phyloP scores from a whole-genome alignment of 2,329 filamentous ascomycete genomes.

The Sporothrix phasma region DNA sequence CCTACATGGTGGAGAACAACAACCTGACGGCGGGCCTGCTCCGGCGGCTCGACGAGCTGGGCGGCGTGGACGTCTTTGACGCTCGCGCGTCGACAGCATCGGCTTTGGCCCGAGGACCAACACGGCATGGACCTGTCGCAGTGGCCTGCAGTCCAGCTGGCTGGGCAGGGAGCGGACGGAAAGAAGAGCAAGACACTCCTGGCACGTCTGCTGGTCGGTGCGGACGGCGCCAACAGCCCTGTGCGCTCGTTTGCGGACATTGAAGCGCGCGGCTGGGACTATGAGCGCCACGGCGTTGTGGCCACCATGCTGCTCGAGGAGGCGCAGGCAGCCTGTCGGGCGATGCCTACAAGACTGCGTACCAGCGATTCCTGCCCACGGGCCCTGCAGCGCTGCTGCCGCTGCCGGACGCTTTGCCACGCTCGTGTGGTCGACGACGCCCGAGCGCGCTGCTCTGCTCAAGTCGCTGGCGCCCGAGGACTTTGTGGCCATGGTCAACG shows the following conservation, averaged over 20 bases:
- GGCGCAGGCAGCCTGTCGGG: constrained; percentile 34
- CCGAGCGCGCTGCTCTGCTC: constrained; percentile 64
- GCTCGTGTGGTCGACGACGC: constrained; percentile 90
- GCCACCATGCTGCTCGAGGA: constrained; percentile 69
- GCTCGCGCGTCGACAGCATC: constrained; percentile 71
- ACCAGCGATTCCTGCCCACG: constrained; percentile 88
- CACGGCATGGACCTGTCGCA: constrained; percentile 61
- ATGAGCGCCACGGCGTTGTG: constrained; percentile 80
- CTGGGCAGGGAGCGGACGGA: not conserved
- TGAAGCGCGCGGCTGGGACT: constrained; percentile 82
- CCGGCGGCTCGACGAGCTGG: constrained; percentile 58
- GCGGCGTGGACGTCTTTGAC: constrained; percentile 61
- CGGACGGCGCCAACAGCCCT: constrained; percentile 89
- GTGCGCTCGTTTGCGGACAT: constrained; percentile 86
- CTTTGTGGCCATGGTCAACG: constrained; percentile 83
- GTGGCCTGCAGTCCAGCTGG: constrained; percentile 80
- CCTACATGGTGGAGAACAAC: constrained; percentile 92
- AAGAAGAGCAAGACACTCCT: constrained; percentile 44
- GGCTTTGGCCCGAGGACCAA: constrained; percentile 47
- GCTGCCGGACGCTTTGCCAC: constrained; percentile 71
- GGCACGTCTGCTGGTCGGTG: constrained; percentile 79
- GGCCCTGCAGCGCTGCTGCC: constrained; percentile 89
- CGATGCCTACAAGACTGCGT: constrained; percentile 60
- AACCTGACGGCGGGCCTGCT: constrained; percentile 78
- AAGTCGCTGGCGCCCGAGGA: constrained; percentile 64